Base-by-base conservation (phyloP, 2,329 filamentous ascomycete species). In the Thelonectria olida region DNA sequence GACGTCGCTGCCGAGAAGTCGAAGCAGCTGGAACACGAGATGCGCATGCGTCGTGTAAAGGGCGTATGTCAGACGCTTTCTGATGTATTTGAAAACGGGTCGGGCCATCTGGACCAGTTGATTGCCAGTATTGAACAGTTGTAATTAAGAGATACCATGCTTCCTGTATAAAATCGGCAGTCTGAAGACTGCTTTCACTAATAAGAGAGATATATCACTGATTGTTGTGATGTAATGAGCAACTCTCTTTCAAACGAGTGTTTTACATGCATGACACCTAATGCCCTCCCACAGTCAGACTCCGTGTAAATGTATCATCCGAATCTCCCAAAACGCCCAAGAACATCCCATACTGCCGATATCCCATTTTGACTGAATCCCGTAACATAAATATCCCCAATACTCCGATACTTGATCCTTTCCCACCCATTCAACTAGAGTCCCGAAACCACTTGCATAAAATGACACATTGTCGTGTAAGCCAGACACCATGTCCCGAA, bases 1-100 rank as follows among this genome's bases (percentile, higher is more conserved):
- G 91, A 94, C 23, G 82, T 93, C 22, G 96, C 96, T 2, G 88
- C 86, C n/a, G 80, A 82, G 47, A 96, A 96, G 79, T 96, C 92
- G 62, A 82, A 81, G 38, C 89, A 95, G 76, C 79, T 99, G 76
- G 96, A 99, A 78, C 84, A 88, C 53, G 85, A 89, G 66, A 88
- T 93, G 68, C 86, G 82, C 67, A 80, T 81, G 63, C 88, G 90
- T 63, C 86, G 87, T 62, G 74, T 96, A 41, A 80, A 73, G 48
- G 84, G 84, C 1, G 79, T 82, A 2, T 77, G 75, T 20, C 75
- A 72, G 42, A 71, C 84, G 27, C 66, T 88, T 34, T 66, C 66
- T 1, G 77, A 81, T 51, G 75, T 86, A 5, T 54, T 86, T 7
- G 52, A 68, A 8, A 70, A 74, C 15, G 69, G 67, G 4, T 58